These are phyloP conservation scores for Alternaria sp. DNA, from an alignment of 2,329 filamentous ascomycete species.

Conservation along the genomic window DNA sequence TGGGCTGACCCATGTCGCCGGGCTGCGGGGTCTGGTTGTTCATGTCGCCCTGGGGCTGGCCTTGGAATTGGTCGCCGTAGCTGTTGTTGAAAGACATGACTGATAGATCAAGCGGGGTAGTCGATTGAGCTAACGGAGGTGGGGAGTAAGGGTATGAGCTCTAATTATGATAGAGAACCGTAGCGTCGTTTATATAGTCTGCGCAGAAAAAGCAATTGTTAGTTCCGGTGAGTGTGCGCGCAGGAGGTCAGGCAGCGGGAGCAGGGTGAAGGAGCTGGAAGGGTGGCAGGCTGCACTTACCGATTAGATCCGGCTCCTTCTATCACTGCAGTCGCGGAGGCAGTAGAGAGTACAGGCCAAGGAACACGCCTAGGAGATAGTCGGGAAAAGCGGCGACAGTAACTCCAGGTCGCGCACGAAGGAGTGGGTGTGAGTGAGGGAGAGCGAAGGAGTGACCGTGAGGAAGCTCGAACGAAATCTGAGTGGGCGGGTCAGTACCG, in stretches of 20 bases:
- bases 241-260: slow-evolving; percentile 10
- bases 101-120: slow-evolving; percentile 31
- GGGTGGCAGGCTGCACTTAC: slow-evolving; percentile 37
- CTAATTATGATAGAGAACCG: slow-evolving; percentile 41
- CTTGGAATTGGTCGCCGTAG: slow-evolving; percentile 64
- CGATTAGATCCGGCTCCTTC: slow-evolving; percentile 21
- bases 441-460: slow-evolving; percentile 43
- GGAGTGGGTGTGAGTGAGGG: slow-evolving; percentile 15
- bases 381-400: slow-evolving; percentile 38
- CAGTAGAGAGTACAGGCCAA: slow-evolving; percentile 25
- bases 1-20: slow-evolving; percentile 61
- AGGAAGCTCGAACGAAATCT: slow-evolving; percentile 39
- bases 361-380: slow-evolving; percentile 29
- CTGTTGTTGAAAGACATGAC: slow-evolving; percentile 72
- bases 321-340: slow-evolving; percentile 24
- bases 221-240: slow-evolving; percentile 35
- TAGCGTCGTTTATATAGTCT: slow-evolving; percentile 30
- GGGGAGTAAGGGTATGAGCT: slow-evolving; percentile 31
- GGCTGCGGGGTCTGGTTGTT: slow-evolving; percentile 57
- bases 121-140: slow-evolving; percentile 14
- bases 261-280: slow-evolving; percentile 13
- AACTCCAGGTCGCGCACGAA: slow-evolving; percentile 42
- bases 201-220: slow-evolving; percentile 24
- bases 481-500: slow-evolving; percentile 34
- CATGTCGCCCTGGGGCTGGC: slow-evolving; percentile 61